phyloP scores from a whole-genome alignment of 805 yeast genomes.

The Priceomyces carsonii region DNA sequence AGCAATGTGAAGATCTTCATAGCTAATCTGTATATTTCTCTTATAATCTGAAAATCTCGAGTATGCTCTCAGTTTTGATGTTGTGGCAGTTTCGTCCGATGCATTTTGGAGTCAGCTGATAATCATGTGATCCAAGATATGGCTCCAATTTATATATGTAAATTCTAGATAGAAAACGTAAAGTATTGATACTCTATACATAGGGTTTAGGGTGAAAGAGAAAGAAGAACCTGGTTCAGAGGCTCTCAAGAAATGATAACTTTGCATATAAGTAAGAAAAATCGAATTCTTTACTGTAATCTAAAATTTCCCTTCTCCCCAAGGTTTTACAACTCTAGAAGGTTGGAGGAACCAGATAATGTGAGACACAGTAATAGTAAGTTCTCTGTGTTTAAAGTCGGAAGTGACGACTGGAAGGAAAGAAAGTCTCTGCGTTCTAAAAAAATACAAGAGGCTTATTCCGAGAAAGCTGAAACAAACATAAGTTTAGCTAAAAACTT shows the following conservation, averaged over 20 bases:
- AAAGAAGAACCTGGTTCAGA: constrained; percentile 8
- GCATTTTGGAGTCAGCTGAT: not conserved
- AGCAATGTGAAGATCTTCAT: constrained; percentile 7
- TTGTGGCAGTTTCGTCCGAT: not conserved
- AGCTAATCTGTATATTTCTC: not conserved
- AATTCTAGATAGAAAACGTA: not conserved
- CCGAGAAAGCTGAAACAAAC: constrained; percentile 4
- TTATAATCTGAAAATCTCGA: no score
- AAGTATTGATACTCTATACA: not conserved
- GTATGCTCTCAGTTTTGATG: no score
- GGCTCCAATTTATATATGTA: no score
- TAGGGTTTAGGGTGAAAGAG: constrained; percentile 7
- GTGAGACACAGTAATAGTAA: not conserved
- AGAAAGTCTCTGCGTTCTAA: constrained; percentile 8
- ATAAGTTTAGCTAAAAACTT: constrained; percentile 13
- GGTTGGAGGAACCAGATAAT: no score
- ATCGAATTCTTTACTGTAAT: no score
- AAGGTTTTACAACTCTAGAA: no score
- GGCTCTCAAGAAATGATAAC: no score
- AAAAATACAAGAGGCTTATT: constrained; percentile 6
- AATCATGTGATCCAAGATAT: not conserved
- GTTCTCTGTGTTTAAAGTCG: constrained; percentile 4
- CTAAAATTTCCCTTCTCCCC: no score
- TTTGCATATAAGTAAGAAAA: no score
- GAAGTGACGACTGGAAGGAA: constrained; percentile 2